phyloP scores from a whole-genome alignment of 306 rosid species.

The Elaeagnus macrophylla region DNA sequence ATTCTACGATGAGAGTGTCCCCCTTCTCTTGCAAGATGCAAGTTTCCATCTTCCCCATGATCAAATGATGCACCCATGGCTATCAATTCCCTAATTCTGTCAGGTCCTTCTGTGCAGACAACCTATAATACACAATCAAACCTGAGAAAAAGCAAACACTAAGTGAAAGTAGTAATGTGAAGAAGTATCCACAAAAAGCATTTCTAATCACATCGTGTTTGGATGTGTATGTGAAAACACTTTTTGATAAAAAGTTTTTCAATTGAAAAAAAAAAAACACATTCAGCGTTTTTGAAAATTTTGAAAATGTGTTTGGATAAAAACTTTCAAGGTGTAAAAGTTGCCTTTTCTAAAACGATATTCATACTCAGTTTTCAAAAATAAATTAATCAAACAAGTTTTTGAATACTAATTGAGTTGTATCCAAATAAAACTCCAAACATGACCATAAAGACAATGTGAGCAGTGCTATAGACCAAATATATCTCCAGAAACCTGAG shows the following conservation, averaged over 20 bases:
- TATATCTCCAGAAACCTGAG: not conserved
- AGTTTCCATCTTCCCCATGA: conserved; percentile 84
- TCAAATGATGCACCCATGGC: conserved; percentile 93
- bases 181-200: not conserved
- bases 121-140: conserved; percentile 45
- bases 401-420: not conserved
- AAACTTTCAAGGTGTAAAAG: too few species aligned
- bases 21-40: conserved; percentile 86
- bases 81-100: conserved; percentile 80
- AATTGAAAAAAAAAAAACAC: conserved; percentile 3
- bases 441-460: not conserved
- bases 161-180: not conserved
- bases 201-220: too few species aligned
- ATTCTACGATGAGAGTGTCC: conserved; percentile 88
- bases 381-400: too few species aligned
- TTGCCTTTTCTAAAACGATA: too few species aligned
- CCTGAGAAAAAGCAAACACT: conserved; percentile 5
- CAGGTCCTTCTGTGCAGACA: conserved; percentile 98
- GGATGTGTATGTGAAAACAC: too few species aligned
- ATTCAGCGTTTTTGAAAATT: conserved; percentile 3
- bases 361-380: too few species aligned
- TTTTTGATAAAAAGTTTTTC: not conserved
- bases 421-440: not conserved
- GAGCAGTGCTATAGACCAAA: not conserved
- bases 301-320: conserved; percentile 2